A percentile compares a stretch with the other conserved stretches of the same genome.
phyloP scores from a whole-genome alignment of 345 rosid species.

The Moricandia moricandioides region DNA sequence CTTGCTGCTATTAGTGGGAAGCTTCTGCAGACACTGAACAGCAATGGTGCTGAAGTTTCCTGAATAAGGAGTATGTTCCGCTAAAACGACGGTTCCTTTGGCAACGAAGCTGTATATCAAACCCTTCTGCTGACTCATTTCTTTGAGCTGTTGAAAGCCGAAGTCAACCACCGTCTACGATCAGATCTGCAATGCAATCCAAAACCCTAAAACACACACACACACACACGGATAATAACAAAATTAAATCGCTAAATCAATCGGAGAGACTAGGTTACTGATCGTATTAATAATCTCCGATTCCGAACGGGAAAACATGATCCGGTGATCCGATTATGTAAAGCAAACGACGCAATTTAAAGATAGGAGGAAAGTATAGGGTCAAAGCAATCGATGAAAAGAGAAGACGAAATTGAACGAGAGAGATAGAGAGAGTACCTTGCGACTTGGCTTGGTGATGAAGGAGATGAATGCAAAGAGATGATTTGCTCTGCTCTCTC shows the following conservation, averaged over 20 bases:
- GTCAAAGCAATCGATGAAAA: background rate
- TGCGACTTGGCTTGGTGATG: slow-evolving; percentile 25
- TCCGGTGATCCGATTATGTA: background rate
- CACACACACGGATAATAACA: background rate
- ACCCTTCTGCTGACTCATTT: slow-evolving; percentile 84
- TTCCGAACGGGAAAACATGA: background rate
- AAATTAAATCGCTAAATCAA: slow-evolving; percentile 7
- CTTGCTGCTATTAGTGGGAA: slow-evolving; percentile 91
- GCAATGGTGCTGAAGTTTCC: slow-evolving; percentile 99
- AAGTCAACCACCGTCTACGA: slow-evolving; percentile 25
- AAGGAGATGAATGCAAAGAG: slow-evolving; percentile 3
- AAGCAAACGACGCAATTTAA: background rate
- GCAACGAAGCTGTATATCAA: slow-evolving; percentile 97
- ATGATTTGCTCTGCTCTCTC: background rate
- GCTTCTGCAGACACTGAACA: slow-evolving; percentile 93
- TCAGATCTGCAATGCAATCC: slow-evolving; percentile 29
- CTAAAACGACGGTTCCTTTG: slow-evolving; percentile 87
- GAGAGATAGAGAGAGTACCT: slow-evolving; percentile 8
- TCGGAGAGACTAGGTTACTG: background rate
- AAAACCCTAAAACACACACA: slow-evolving; percentile 7
- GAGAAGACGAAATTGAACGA: slow-evolving; percentile 6
- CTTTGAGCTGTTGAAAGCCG: slow-evolving; percentile 16
- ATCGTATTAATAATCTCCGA: background rate
- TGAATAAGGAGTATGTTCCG: slow-evolving; percentile 86
- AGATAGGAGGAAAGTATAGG: background rate